Percentiles rank a stretch among this genome's conserved stretches.
These are phyloP conservation scores for Kwoniella dendrophila DNA, from an alignment of 768 basidiomycete genomes.

Conservation along the genomic window DNA sequence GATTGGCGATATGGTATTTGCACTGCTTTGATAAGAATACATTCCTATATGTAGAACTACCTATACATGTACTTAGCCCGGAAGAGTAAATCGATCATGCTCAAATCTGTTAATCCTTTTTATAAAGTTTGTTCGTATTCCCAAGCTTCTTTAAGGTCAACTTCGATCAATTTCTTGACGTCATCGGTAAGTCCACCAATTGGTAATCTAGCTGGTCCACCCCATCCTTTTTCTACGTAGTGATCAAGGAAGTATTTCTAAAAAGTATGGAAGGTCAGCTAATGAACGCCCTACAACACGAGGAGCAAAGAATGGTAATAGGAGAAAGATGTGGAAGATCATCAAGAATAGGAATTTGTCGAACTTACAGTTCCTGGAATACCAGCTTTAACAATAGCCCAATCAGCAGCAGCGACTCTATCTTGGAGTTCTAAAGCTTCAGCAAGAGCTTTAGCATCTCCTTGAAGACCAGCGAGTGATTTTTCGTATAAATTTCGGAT, in stretches of 20 bases:
- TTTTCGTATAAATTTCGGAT: conserved; percentile 56
- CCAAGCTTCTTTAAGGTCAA: conserved; percentile 51
- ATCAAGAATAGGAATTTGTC: background rate
- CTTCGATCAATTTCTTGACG: conserved; percentile 53
- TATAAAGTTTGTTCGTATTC: conserved; percentile 49
- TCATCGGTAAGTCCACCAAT: conserved; percentile 48
- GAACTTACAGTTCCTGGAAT: conserved; percentile 50
- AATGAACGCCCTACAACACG: too few relatives aligned
- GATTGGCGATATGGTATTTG: too few relatives aligned
- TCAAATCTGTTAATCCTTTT: background rate
- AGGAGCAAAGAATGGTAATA: background rate
- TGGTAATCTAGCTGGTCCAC: conserved; percentile 53
- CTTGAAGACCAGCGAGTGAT: conserved; percentile 51
- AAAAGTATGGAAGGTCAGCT: background rate
- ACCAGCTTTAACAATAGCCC: conserved; percentile 56
- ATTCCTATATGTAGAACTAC: background rate
- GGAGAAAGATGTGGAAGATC: background rate
- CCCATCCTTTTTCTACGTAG: conserved; percentile 53
- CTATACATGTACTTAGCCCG: background rate
- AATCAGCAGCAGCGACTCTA: conserved; percentile 55
- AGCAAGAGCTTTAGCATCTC: conserved; percentile 43
- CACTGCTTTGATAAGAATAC: too few relatives aligned
- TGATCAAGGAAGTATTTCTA: conserved; percentile 56
- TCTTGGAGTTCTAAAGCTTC: conserved; percentile 56
- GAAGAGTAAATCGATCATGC: background rate